These are phyloP conservation scores for Candida germanica DNA, from an alignment of 805 yeast genomes.

Conservation along the genomic window DNA sequence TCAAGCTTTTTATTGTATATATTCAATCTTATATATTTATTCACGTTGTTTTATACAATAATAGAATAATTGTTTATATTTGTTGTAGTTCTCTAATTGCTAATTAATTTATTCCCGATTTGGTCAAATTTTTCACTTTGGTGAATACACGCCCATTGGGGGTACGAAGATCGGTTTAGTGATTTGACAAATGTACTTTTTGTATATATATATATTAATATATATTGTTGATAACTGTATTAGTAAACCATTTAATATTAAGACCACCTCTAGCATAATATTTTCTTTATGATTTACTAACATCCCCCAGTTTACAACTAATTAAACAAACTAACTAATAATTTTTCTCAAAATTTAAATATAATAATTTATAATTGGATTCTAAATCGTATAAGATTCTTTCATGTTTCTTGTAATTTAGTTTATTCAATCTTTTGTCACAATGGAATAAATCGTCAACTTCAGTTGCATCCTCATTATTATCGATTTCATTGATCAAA, in stretches of 20 bases:
- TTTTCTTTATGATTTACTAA: constrained; percentile 6
- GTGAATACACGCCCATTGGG: too few relatives aligned
- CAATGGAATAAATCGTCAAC: constrained; percentile 16
- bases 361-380: constrained; percentile 65
- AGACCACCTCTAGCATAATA: constrained; percentile 15
- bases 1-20: constrained; percentile 10
- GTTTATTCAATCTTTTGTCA: constrained; percentile 27
- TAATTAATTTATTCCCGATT: not conserved
- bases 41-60: constrained; percentile 10
- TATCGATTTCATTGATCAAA: constrained; percentile 27
- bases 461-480: constrained; percentile 10
- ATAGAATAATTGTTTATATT: constrained; percentile 9
- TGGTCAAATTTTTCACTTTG: too few relatives aligned
- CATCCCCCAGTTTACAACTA: constrained; percentile 20
- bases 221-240: constrained; percentile 12
- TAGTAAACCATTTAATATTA: constrained; percentile 8
- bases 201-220: constrained; percentile 1
- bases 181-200: too few relatives aligned
- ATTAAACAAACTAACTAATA: too few relatives aligned
- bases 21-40: constrained; percentile 12
- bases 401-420: constrained; percentile 59
- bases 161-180: too few relatives aligned
- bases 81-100: constrained; percentile 1
- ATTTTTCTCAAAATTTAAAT: constrained; percentile 55
- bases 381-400: constrained; percentile 70